phyloP scores from a whole-genome alignment of 2,329 filamentous ascomycete species.

The Orbilia quercus region DNA sequence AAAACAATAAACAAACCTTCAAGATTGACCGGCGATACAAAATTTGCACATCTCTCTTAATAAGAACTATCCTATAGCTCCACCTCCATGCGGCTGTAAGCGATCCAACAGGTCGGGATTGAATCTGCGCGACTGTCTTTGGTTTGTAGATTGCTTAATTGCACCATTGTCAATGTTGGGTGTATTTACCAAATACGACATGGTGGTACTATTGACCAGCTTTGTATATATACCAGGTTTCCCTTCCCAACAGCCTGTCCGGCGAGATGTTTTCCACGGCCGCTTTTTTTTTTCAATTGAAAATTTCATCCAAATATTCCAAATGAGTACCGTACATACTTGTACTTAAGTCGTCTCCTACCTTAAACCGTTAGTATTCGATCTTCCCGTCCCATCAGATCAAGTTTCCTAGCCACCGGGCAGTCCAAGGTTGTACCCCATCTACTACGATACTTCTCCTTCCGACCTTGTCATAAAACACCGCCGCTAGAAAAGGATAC shows the following conservation, averaged over 20 bases:
- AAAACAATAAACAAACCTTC: background rate
- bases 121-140: background rate
- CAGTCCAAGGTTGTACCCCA: background rate
- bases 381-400: slow-evolving; percentile 8
- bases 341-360: too few relatives aligned
- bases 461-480: slow-evolving; percentile 13
- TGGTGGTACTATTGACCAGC: slow-evolving; percentile 26
- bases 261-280: slow-evolving; percentile 11
- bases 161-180: slow-evolving; percentile 15
- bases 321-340: slow-evolving; percentile 13
- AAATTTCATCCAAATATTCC: background rate
- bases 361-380: slow-evolving; percentile 19
- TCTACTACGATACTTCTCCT: slow-evolving; percentile 6
- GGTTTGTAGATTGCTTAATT: slow-evolving; percentile 38
- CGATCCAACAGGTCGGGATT: slow-evolving; percentile 47
- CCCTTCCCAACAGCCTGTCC: slow-evolving; percentile 16
- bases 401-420: background rate
- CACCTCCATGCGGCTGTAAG: slow-evolving; percentile 47
- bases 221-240: slow-evolving; percentile 50
- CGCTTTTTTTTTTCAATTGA: slow-evolving; percentile 18
- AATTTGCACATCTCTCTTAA: slow-evolving; percentile 25
- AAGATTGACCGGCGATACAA: slow-evolving; percentile 27
- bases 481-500: slow-evolving; percentile 6
- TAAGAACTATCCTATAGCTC: slow-evolving; percentile 29
- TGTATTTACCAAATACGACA: background rate